Base-by-base conservation (phyloP, 116 monocot genomes). In the Zostera marina region DNA sequence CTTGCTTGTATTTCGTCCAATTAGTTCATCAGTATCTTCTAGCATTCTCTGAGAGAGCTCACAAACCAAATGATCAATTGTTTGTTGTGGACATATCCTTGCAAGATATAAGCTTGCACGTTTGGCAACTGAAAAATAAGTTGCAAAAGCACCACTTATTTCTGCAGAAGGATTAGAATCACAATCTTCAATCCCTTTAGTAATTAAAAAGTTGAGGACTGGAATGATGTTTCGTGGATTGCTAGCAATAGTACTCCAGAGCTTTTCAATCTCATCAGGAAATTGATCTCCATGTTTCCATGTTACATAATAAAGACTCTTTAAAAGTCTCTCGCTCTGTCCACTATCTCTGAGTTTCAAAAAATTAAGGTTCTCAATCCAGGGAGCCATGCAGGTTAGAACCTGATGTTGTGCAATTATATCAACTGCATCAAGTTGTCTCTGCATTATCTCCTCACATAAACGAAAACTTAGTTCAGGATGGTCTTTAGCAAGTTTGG, bases 381-480 rank as follows among this genome's bases (percentile, higher is more conserved):
- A 98, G 22, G 96, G 96, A 61, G 90, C 96, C 78, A 98, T 82
- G 66, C 96, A 98, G 8, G 96, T 98, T 12, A 98, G 61, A 13
- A 98, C 96, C 59, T 98, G 89, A 73, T 98, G 96, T 41, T 98
- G 96, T 17, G 96, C 96, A 60, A 98, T 98, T 47, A 98, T 89
- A 66, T 98, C 90, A 11, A 98, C 96, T 11, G 96, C 85, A 74
- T 98, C 96, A 41, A 98, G 90, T 59, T 83, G 96, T 8, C 90
- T 82, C 56, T 89, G 90, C 96, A 98, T 89, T 57, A 98, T 85
- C 72, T 98, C 96, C 52, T 86, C 86, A 52, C 96, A 98, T 5
- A 98, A 71, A 7, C 76, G 74, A 48, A 89, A 85, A 56, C 96
- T 98, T 25, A 98, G 70, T 66, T 98, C 96, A 26, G 96, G 96